These are phyloP conservation scores for Hansfordia pulvinata DNA, from an alignment of 2,329 filamentous ascomycete species.

Conservation along the genomic window DNA sequence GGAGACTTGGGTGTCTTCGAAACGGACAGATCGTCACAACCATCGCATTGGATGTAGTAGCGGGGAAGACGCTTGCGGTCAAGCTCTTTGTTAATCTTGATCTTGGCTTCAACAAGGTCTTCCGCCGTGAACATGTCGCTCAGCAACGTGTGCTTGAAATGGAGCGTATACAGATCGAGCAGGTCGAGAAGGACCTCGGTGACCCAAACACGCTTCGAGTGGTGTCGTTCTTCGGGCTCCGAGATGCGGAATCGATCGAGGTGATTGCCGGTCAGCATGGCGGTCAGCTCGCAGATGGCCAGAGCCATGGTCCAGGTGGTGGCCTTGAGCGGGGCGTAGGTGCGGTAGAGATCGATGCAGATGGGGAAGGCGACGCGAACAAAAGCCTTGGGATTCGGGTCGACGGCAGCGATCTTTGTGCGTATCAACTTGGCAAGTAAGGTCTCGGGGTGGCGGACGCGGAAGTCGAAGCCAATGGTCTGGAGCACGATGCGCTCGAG, in stretches of 20 bases:
- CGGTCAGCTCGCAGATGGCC: slow-evolving; percentile 68
- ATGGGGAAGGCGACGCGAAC: slow-evolving; percentile 65
- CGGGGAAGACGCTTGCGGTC: slow-evolving; percentile 49
- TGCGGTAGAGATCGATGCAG: slow-evolving; percentile 82
- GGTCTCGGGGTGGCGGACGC: slow-evolving; percentile 77
- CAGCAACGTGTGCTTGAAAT: slow-evolving; percentile 60
- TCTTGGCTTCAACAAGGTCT: slow-evolving; percentile 74
- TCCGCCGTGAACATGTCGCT: slow-evolving; percentile 61
- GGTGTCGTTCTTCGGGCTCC: slow-evolving; percentile 27
- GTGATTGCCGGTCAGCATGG: slow-evolving; percentile 47
- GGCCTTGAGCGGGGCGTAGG: slow-evolving; percentile 84
- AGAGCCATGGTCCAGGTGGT: slow-evolving; percentile 75
- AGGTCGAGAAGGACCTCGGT: slow-evolving; percentile 80
- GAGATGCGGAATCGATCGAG: slow-evolving; percentile 35
- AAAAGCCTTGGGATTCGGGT: slow-evolving; percentile 38
- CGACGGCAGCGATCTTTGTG: slow-evolving; percentile 27
- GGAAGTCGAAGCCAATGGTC: slow-evolving; percentile 85
- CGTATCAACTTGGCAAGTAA: slow-evolving; percentile 68
- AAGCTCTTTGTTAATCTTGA: slow-evolving; percentile 72
- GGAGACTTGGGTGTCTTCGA: slow-evolving; percentile 16
- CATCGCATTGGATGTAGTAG: slow-evolving; percentile 46
- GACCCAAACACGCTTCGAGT: slow-evolving; percentile 32
- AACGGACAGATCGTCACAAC: slow-evolving; percentile 28
- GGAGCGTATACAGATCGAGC: slow-evolving; percentile 83
- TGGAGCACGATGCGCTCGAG: slow-evolving; percentile 90